A percentile compares a stretch with the other conserved stretches of the same genome.
These are phyloP conservation scores for Aureobasidium sp. DNA, from an alignment of 2,329 filamentous ascomycete species.

Conservation along the genomic window DNA sequence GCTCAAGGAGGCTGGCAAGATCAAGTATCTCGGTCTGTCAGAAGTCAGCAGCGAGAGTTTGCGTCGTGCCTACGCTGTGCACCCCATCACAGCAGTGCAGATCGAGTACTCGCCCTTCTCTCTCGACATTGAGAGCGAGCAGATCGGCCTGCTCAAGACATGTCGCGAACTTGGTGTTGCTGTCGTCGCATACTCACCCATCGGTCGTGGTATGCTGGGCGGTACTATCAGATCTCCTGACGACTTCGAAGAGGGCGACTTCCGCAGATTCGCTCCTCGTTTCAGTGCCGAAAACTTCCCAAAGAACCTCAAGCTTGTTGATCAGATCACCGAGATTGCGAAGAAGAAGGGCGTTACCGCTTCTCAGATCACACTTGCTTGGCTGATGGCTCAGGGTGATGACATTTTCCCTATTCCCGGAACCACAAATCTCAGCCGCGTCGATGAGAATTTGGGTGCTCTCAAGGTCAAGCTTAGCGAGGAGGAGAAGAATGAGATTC, in stretches of 20 bases:
- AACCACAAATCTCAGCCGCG: slow-evolving; percentile 41
- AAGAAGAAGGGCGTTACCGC: slow-evolving; percentile 49
- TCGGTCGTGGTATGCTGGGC: slow-evolving; percentile 53
- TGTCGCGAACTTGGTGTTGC: slow-evolving; percentile 53
- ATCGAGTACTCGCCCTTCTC: slow-evolving; percentile 48
- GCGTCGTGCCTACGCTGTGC: slow-evolving; percentile 42
- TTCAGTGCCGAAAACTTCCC: slow-evolving; percentile 48
- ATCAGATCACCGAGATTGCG: slow-evolving; percentile 44
- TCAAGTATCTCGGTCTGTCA: slow-evolving; percentile 46
- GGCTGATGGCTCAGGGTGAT: slow-evolving; percentile 52
- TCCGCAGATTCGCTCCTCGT: slow-evolving; percentile 42
- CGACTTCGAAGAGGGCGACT: slow-evolving; percentile 45
- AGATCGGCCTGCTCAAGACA: slow-evolving; percentile 46
- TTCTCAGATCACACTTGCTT: slow-evolving; percentile 55
- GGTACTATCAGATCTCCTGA: slow-evolving; percentile 39
- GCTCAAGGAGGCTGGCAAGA: slow-evolving; percentile 47
- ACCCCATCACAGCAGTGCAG: slow-evolving; percentile 48
- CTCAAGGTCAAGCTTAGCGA: slow-evolving; percentile 30
- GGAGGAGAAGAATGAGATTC: slow-evolving; percentile 34
- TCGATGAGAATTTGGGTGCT: slow-evolving; percentile 40
- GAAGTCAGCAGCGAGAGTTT: slow-evolving; percentile 45
- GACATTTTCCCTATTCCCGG: slow-evolving; percentile 33
- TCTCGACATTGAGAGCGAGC: slow-evolving; percentile 51
- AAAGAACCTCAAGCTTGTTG: slow-evolving; percentile 51
- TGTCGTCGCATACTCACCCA: slow-evolving; percentile 52